Conservation (phyloP, 768 basidiomycete genomes). For the Hygrophorus russula region DNA sequence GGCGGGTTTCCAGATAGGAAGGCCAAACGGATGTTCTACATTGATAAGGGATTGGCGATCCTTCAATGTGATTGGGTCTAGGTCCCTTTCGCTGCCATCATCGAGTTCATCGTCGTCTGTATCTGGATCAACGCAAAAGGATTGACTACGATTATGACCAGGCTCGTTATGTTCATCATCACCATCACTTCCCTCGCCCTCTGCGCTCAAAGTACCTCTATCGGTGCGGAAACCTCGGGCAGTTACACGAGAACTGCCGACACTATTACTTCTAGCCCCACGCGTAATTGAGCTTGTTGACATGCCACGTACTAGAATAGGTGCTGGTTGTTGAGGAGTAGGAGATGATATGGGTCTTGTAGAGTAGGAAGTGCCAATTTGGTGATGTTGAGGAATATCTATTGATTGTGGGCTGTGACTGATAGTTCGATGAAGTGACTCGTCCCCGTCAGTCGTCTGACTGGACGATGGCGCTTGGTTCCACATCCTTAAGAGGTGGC, state of each 20-base stretch:
- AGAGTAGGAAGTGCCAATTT: constrained; percentile 62
- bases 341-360: constrained; percentile 31
- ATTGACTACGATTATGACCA: constrained; percentile 28
- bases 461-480: no score
- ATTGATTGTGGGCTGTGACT: constrained; percentile 46
- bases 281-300: constrained; percentile 41
- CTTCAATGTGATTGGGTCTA: constrained; percentile 84
- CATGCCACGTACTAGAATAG: constrained; percentile 34
- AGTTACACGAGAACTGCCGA: constrained; percentile 44
- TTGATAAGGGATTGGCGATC: constrained; percentile 98
- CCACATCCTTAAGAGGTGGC: no score
- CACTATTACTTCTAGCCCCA: constrained; percentile 49
- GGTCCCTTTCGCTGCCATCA: constrained; percentile 37
- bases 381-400: constrained; percentile 56
- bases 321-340: constrained; percentile 29
- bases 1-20: constrained; percentile 99
- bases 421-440: constrained; percentile 24
- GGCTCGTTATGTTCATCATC: constrained; percentile 24
- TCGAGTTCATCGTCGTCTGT: constrained; percentile 28
- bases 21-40: constrained; percentile 97
- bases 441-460: no score
- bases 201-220: constrained; percentile 34
- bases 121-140: constrained; percentile 23
- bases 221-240: constrained; percentile 36
- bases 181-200: constrained; percentile 34